These are phyloP conservation scores for Emydomyces testavorans DNA, from an alignment of 2,329 filamentous ascomycete species.

Conservation along the genomic window DNA sequence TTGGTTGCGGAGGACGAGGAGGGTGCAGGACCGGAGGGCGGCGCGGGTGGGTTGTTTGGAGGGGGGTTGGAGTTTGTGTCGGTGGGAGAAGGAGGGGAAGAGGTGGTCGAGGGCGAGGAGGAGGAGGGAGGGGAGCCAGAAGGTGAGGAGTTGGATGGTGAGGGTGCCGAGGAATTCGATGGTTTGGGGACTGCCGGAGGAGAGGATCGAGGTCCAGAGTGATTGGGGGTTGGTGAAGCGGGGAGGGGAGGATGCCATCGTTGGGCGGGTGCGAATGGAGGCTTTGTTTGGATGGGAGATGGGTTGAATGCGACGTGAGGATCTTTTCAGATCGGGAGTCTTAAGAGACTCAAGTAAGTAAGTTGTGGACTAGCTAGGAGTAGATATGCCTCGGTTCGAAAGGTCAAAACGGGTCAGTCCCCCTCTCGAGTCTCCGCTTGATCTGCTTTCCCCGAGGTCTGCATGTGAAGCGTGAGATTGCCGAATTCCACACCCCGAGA, in stretches of 20 bases:
- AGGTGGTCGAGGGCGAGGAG: conserved; percentile 15
- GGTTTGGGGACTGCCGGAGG: conserved; percentile 14
- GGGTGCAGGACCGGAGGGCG: conserved; percentile 16
- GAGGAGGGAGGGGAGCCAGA: conserved; percentile 16
- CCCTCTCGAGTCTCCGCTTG: too few relatives aligned
- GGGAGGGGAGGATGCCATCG: conserved; percentile 7
- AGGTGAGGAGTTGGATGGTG: conserved; percentile 32
- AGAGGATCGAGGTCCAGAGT: too few relatives aligned
- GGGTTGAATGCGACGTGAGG: too few relatives aligned
- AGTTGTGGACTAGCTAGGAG: too few relatives aligned
- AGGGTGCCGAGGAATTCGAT: conserved; percentile 30
- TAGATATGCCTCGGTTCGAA: too few relatives aligned
- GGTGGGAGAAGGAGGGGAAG: conserved; percentile 16
- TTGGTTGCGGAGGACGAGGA: conserved; percentile 38
- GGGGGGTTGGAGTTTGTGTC: conserved; percentile 17
- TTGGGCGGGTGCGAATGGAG: not conserved
- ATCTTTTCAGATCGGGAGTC: too few relatives aligned
- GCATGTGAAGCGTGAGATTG: too few relatives aligned
- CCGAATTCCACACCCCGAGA: too few relatives aligned
- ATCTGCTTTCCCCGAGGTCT: too few relatives aligned
- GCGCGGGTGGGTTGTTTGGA: conserved; percentile 14
- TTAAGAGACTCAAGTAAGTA: too few relatives aligned
- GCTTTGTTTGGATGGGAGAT: not conserved
- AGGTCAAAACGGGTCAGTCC: too few relatives aligned
- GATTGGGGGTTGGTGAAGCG: too few relatives aligned